Evolutionary conservation across 2,329 filamentous ascomycete genomes (phyloP), one percentile per base, ranked within the genome.

Genomic region (Penicillium sp.): DNA sequence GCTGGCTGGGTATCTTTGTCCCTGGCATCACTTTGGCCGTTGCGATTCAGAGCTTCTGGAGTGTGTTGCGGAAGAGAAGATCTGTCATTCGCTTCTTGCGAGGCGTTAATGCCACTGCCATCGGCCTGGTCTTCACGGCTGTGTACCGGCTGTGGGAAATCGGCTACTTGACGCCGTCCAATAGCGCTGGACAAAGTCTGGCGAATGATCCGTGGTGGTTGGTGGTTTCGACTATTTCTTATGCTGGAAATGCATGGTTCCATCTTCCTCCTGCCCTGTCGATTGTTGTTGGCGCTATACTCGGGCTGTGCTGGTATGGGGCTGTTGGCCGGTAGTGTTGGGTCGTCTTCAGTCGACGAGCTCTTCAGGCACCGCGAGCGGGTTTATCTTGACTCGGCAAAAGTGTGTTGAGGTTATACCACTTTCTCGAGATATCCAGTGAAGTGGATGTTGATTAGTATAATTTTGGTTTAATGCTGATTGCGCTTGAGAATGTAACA

Each of bases 81-180:
- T 79, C 78, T 69, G 82, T 87, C 0, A 81, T 78, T 51, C 79
- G 81, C 14, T 71, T 78, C 0, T 64, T 88, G 10, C 69, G 85
- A 14, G 86, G 86, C 0, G 72, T 88, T 5, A 88, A 88, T 67
- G 84, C 86, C 0, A 79, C 78, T 0, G 86, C 86, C 0, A 84
- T 88, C 0, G 86, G 86, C 0, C 64, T 88, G 38, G 83, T 88
- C 0, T 89, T 86, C 55, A 88, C 86, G 0, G 86, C 86, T 0
- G 85, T 89, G 0, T 88, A 88, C 62, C 76, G 85, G 2, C 72
- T 88, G 7, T 88, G 84, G 84, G 79, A 86, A 72, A 83, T 88
- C 64, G 86, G 86, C 0, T 87, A 82, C 60, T 72, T 89, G 5
- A 83, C 83, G 12, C 74, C 81, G 22, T 75, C 76, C 0, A 80